Percentiles rank a stretch among this genome's conserved stretches.
These are phyloP conservation scores for Sugiyamaella boreocaroliniensis DNA, from an alignment of 805 yeast species.

Conservation along the genomic window DNA sequence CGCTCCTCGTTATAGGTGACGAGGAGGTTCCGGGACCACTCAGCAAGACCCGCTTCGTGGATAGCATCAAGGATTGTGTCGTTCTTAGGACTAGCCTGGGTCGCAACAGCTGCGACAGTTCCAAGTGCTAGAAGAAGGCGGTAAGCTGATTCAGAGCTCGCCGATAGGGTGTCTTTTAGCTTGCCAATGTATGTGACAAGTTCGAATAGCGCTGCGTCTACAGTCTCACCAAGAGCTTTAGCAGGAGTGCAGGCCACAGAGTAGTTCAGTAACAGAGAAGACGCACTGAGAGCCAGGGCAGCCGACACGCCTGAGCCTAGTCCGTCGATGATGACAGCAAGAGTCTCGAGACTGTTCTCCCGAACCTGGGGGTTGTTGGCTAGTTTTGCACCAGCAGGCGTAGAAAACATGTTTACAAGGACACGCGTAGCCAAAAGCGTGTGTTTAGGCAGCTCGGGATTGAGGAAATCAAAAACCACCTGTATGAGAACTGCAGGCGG, in stretches of 20 bases:
- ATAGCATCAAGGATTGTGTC: neutral
- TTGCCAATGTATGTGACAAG: slow-evolving; percentile 28
- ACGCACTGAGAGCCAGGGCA: slow-evolving; percentile 33
- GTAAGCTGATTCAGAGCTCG: slow-evolving; percentile 60
- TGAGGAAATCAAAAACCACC: slow-evolving; percentile 24
- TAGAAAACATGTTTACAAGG: slow-evolving; percentile 47
- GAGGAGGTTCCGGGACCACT: neutral
- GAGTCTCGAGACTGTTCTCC: slow-evolving; percentile 25
- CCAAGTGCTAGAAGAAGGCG: slow-evolving; percentile 59
- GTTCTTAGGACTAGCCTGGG: neutral
- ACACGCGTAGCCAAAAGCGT: slow-evolving; percentile 53
- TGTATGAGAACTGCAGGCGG: slow-evolving; percentile 28
- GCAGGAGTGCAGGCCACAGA: slow-evolving; percentile 30
- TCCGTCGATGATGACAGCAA: slow-evolving; percentile 11
- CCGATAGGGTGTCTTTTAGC: slow-evolving; percentile 30
- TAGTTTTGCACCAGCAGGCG: slow-evolving; percentile 23
- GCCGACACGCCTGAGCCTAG: slow-evolving; percentile 3
- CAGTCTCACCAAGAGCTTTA: slow-evolving; percentile 1
- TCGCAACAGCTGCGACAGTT: slow-evolving; percentile 34
- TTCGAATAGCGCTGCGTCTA: slow-evolving; percentile 23
- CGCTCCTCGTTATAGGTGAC: neutral
- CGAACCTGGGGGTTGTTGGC: slow-evolving; percentile 22
- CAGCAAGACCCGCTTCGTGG: neutral
- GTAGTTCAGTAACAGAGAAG: slow-evolving; percentile 48
- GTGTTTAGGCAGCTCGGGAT: slow-evolving; percentile 31